phyloP scores from a whole-genome alignment of 371 early-diverging fungal species.

The Lichtheimia corymbifera region DNA sequence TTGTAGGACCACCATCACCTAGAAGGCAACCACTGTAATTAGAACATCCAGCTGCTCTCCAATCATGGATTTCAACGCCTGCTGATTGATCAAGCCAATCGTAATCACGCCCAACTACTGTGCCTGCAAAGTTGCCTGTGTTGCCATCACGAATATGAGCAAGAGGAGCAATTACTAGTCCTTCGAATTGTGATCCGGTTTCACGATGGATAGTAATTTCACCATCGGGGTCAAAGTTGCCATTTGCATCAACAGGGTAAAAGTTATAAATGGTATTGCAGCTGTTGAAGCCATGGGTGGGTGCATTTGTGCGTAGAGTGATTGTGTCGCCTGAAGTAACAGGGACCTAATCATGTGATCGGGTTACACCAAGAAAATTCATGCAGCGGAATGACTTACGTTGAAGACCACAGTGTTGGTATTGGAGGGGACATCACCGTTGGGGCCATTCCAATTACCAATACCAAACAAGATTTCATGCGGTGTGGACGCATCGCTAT shows the following conservation, averaged over 20 bases:
- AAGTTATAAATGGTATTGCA: slow-evolving; percentile 21
- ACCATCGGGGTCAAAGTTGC: slow-evolving; percentile 8
- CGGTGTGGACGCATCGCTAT: no score
- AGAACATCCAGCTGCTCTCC: background rate
- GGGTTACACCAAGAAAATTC: background rate
- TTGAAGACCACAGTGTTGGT: slow-evolving; percentile 15
- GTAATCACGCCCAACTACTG: slow-evolving; percentile 18
- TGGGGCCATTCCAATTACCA: slow-evolving; percentile 22
- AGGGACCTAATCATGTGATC: slow-evolving; percentile 14
- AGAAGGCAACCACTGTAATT: slow-evolving; percentile 17
- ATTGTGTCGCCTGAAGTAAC: slow-evolving; percentile 13
- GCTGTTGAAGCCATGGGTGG: background rate
- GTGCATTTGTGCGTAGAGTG: slow-evolving; percentile 4
- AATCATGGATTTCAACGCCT: slow-evolving; percentile 19
- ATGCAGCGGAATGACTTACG: slow-evolving; percentile 7
- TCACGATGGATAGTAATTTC: slow-evolving; percentile 10
- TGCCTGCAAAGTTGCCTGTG: slow-evolving; percentile 28
- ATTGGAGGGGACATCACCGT: background rate
- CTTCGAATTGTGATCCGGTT: slow-evolving; percentile 17
- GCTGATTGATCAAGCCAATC: slow-evolving; percentile 4
- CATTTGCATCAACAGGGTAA: slow-evolving; percentile 15
- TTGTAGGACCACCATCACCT: no score
- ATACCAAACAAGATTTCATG: slow-evolving; percentile 8
- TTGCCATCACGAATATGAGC: slow-evolving; percentile 18
- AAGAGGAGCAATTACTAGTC: slow-evolving; percentile 18